phyloP scores from a whole-genome alignment of 2,329 filamentous ascomycete genomes.

The Aspergillus sp. region DNA sequence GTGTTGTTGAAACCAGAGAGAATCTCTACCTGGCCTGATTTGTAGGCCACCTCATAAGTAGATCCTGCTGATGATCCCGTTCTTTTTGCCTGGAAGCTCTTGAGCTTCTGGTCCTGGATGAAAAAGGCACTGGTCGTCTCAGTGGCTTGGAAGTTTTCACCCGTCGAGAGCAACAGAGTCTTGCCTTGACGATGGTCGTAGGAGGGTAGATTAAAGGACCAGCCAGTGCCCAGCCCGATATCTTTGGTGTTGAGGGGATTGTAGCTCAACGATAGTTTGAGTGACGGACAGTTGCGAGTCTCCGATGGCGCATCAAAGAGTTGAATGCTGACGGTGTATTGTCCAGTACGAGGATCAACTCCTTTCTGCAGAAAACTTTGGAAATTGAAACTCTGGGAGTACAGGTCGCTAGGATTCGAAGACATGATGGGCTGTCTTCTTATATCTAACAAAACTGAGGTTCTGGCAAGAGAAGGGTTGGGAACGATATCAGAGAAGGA shows the following conservation, averaged over 20 bases:
- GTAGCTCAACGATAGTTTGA: conserved; percentile 6
- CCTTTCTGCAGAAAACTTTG: neutral
- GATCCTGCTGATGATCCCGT: no score
- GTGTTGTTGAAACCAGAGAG: neutral
- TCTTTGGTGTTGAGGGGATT: conserved; percentile 1
- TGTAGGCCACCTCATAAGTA: neutral
- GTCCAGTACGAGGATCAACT: neutral
- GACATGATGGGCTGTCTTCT: neutral
- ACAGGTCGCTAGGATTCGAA: neutral
- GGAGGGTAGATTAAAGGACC: conserved; percentile 9
- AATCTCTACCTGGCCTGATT: neutral
- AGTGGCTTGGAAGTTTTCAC: neutral
- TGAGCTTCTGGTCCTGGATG: neutral
- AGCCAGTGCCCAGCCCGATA: conserved; percentile 9
- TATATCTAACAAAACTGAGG: no score
- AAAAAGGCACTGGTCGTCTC: neutral
- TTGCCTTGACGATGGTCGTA: neutral
- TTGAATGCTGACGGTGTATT: conserved; percentile 4
- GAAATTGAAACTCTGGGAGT: neutral
- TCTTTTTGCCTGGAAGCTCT: neutral
- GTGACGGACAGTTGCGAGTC: conserved; percentile 10
- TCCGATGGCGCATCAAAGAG: conserved; percentile 4
- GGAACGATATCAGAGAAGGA: no score
- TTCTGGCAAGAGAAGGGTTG: no score
- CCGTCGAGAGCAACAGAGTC: neutral